Evolutionary conservation across 495 filamentous ascomycete species (phyloP).

Genomic region (Monascus purpureus): DNA sequence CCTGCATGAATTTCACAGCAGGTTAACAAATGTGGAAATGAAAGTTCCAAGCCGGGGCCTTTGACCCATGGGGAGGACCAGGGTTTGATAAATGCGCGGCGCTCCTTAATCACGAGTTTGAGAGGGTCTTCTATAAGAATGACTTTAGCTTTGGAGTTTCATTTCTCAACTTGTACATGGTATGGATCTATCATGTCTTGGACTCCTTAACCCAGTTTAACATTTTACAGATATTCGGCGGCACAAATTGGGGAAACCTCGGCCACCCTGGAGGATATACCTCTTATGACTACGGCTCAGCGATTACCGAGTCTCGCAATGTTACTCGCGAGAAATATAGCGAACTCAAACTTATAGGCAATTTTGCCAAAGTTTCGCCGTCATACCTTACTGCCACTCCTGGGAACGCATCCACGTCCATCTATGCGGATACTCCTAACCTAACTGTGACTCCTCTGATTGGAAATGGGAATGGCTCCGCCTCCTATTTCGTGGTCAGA

Average conservation of each 20-base stretch:
- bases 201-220: constrained; percentile 5
- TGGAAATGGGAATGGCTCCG: constrained; percentile 34
- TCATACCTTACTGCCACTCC: constrained; percentile 45
- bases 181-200: constrained; percentile 9
- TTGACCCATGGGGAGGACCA: constrained; percentile 60
- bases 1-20: too few relatives aligned
- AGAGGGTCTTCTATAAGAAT: constrained; percentile 73
- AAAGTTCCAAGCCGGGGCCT: constrained; percentile 61
- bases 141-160: constrained; percentile 47
- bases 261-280: constrained; percentile 62
- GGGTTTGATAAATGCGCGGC: constrained; percentile 51
- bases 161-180: constrained; percentile 60
- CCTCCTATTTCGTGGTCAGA: constrained; percentile 51
- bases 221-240: constrained; percentile 42
- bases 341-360: constrained; percentile 59
- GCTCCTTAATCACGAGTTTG: constrained; percentile 55
- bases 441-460: constrained; percentile 47
- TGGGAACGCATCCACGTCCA: constrained; percentile 32
- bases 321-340: constrained; percentile 64
- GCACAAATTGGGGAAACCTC: constrained; percentile 80
- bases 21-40: too few relatives aligned
- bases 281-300: constrained; percentile 58
- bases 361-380: constrained; percentile 57
- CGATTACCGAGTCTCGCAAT: constrained; percentile 52
- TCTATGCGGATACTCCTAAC: constrained; percentile 31